These are phyloP conservation scores for Fusarium sp. DNA, from an alignment of 2,329 filamentous ascomycete species.

Conservation along the genomic window DNA sequence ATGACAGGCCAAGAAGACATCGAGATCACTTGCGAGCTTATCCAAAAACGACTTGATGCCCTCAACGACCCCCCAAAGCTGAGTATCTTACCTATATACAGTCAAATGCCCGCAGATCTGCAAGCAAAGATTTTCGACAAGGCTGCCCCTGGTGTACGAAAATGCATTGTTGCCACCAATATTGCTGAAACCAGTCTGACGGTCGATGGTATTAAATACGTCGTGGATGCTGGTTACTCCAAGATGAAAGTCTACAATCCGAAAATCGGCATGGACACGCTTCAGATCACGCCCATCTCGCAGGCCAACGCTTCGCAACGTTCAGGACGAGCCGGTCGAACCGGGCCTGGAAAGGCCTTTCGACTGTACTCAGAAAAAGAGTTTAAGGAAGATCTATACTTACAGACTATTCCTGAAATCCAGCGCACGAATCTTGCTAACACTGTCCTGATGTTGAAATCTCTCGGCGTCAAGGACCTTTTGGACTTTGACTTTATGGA, in stretches of 20 bases:
- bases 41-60: conserved; percentile 86
- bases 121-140: conserved; percentile 98
- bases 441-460: conserved; percentile 93
- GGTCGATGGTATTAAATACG: conserved; percentile 99
- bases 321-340: conserved; percentile 91
- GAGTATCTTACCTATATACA: conserved; percentile 96
- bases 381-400: conserved; percentile 94
- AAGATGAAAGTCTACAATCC: conserved; percentile 99
- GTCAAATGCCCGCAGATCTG: conserved; percentile 97
- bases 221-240: conserved; percentile 94
- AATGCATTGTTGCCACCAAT: conserved; percentile 98
- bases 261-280: conserved; percentile 98
- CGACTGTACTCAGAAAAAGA: conserved; percentile 94
- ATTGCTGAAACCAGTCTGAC: conserved; percentile 98
- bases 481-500: conserved; percentile 99
- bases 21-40: conserved; percentile 92
- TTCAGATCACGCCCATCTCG: conserved; percentile 97
- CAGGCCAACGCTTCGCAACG: conserved; percentile 96
- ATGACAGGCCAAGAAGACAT: conserved; percentile 99
- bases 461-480: conserved; percentile 90
- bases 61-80: conserved; percentile 95
- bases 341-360: conserved; percentile 94
- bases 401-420: conserved; percentile 97
- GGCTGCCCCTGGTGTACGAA: conserved; percentile 88
- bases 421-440: conserved; percentile 96